Evolutionary conservation across 208 protist genomes (phyloP), one percentile per base, ranked within the genome.

Genomic region (Lotmaria passim): DNA sequence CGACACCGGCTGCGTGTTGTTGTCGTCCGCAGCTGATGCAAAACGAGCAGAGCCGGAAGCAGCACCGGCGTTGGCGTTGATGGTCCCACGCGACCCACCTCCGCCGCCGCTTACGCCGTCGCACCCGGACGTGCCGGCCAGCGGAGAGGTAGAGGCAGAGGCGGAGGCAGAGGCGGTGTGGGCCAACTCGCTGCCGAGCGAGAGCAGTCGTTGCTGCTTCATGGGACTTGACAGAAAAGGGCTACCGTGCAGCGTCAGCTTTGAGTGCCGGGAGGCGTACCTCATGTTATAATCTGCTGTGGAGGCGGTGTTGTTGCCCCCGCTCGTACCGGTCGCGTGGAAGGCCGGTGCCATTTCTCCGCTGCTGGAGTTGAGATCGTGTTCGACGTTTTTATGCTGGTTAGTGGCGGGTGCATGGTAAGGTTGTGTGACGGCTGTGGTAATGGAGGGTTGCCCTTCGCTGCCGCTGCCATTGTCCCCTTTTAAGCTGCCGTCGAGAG

Each of bases 191-290:
- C 39, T 26, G 38, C 43, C 57, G 10, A 63, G 21, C 26, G 57
- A 51, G 6, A 63, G 17, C 12, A 43, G 11, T 0, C 44, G 59
- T n/a, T 65, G 59, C 44, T 65, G 59, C 31, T 65, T 39, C 5
- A 14, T 53, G 28, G 59, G 59, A 15, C 59, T 65, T 0, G 10
- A 1, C 12, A 21, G 17, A 19, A 65, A 65, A 2, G 59, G 44
- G 21, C 59, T 65, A 2, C 44, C 31, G 17, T 30, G 59, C 44
- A 65, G 10, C 6, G 59, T 53, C 38, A 65, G 31, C 31, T 47
- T 47, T 44, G 59, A 53, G 2, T 53, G 59, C 1, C 59, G 59
- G 3, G 44, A 4, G 2, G 57, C 55, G 36, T 17, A 21, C 1
- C 44, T 89, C 26, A 11, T 26, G 12, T 36, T 14, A 3, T 2